Evolutionary conservation across 192 early-diverging fungal species (phyloP).

Genomic region (Linnemannia exigua): DNA sequence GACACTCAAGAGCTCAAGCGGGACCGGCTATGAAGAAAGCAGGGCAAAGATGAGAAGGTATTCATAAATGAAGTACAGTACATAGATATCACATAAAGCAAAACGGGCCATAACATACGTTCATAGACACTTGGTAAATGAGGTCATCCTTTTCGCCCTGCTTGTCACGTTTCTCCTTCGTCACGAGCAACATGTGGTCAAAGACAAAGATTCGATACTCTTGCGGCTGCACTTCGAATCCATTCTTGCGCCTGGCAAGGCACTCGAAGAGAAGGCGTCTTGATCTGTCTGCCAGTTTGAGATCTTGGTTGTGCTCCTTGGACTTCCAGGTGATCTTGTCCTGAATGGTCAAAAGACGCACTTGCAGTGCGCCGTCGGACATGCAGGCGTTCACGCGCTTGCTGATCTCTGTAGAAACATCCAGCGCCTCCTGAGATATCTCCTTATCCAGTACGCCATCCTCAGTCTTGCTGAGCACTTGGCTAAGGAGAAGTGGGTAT

Average conservation of each 20-base stretch:
- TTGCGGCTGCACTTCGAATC: constrained; percentile 64
- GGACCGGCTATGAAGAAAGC: constrained; percentile 74
- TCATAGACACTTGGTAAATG: constrained; percentile 53
- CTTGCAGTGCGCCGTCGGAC: constrained; percentile 52
- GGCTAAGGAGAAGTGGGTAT: constrained; percentile 82
- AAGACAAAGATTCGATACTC: constrained; percentile 86
- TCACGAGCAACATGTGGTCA: constrained; percentile 87
- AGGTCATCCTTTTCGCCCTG: constrained; percentile 67
- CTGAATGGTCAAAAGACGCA: constrained; percentile 28
- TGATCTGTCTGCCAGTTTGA: constrained; percentile 76
- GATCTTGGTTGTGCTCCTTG: constrained; percentile 64
- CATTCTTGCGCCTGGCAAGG: constrained; percentile 70
- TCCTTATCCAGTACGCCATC: constrained; percentile 76
- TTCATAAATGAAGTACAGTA: not conserved
- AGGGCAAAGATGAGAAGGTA: not conserved
- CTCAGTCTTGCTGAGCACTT: constrained; percentile 77
- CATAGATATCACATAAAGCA: not conserved
- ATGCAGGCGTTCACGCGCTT: constrained; percentile 79
- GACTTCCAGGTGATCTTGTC: constrained; percentile 35
- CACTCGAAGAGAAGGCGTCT: constrained; percentile 83
- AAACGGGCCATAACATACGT: not conserved
- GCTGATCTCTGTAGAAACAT: constrained; percentile 76
- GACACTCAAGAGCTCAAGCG: constrained; percentile 78
- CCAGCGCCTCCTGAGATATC: constrained; percentile 75
- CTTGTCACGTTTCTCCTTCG: constrained; percentile 72